Base-by-base conservation (phyloP, 1,139 yeast species). In the Yamadazyma buinensis region DNA sequence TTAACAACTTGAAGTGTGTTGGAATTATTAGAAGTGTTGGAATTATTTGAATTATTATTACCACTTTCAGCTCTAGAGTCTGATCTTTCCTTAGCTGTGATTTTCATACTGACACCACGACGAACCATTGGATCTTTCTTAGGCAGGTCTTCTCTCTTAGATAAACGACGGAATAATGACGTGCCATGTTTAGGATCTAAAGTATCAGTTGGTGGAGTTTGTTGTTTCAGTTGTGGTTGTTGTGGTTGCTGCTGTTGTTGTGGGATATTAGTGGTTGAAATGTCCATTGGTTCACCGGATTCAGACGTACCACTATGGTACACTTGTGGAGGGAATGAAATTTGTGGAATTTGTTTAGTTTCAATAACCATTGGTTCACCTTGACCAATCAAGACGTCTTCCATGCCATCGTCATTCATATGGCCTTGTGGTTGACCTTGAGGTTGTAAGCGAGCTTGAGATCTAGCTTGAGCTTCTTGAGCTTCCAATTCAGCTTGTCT, bases 291-390 rank as follows among this genome's bases (percentile, higher is more conserved):
- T 26, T 25, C 11, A 14, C 26, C 15, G 19, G 19, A 5, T 22
- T 24, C 26, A 24, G 7, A 18, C 11, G 19, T 23, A 3, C 33
- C 26, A 23, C 32, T 25, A 15, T 32, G 38, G 49, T 82, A 85
- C 0, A 86, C 87, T 43, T 80, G 85, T 46, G 79, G 82, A 8
- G 88, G 88, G 49, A 75, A 70, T 11, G 80, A 37, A 32, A 66
- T 49, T 7, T 51, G 36, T 6, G 64, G 62, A 2, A 28, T 25
- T 27, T 15, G 8, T 12, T 23, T 23, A 13, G 7, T 23, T 17
- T 28, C 30, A 28, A 28, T 20, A 8, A 15, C 21, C 26, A 22
- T 29, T 5, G 13, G 12, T 28, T 28, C 22, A 19, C 23, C 40
- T 32, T 37, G 37, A 7, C 40, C 33, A 21, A 30, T 31, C 19